phyloP scores from a whole-genome alignment of 306 rosid species.

The Acacia acuminata region DNA sequence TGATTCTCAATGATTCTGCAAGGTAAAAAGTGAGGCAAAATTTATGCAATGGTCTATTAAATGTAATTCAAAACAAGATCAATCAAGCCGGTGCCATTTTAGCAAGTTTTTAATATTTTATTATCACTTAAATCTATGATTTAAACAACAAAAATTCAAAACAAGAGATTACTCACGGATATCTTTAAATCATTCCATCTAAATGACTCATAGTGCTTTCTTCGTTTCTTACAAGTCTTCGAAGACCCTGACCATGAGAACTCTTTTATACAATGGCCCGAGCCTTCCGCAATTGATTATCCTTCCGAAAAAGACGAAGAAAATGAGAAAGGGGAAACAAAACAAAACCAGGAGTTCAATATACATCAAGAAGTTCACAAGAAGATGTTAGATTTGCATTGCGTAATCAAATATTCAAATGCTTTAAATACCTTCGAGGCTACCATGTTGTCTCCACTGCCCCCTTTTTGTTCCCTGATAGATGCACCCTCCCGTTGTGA shows the following conservation, averaged over 20 bases:
- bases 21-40: too few species aligned
- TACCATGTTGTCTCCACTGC: conserved; percentile 33
- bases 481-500: conserved; percentile 17
- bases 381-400: background rate
- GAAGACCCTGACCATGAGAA: conserved; percentile 75
- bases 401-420: conserved; percentile 13
- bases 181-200: conserved; percentile 64
- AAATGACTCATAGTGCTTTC: conserved; percentile 68
- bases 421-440: conserved; percentile 53
- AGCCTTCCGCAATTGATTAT: conserved; percentile 41
- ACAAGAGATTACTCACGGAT: conserved; percentile 54
- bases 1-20: too few species aligned
- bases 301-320: conserved; percentile 34
- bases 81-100: too few species aligned
- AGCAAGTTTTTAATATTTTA: too few species aligned
- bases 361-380: background rate
- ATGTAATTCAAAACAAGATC: too few species aligned
- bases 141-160: background rate
- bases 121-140: too few species aligned
- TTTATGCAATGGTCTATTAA: too few species aligned
- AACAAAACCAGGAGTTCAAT: background rate
- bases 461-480: conserved; percentile 32
- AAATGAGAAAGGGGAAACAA: background rate
- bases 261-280: conserved; percentile 34
- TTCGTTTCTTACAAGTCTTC: conserved; percentile 62